Conservation (phyloP, 805 yeast species). For the Saccharomycopsis microspora region DNA sequence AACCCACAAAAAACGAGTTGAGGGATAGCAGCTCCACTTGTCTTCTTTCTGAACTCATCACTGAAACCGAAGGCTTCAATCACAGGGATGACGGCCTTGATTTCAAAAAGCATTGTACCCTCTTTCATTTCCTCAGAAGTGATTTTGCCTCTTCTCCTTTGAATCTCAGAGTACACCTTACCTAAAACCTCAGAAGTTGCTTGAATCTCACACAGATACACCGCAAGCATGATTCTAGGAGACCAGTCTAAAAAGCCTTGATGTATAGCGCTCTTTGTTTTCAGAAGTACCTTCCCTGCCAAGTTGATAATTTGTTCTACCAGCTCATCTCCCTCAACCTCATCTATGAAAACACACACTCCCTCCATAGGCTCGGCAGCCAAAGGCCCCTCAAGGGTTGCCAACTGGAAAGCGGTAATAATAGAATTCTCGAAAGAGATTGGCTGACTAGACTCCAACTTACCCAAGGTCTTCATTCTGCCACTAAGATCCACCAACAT, state of each 20-base stretch:
- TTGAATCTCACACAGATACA: conserved; percentile 90
- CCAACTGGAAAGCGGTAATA: conserved; percentile 75
- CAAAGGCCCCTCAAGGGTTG: conserved; percentile 77
- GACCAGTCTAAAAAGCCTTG: conserved; percentile 67
- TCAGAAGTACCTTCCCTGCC: conserved; percentile 64
- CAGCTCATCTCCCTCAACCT: conserved; percentile 22
- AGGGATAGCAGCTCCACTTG: conserved; percentile 96
- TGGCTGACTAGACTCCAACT: conserved; percentile 18
- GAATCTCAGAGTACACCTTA: conserved; percentile 89
- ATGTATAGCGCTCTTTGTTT: conserved; percentile 64
- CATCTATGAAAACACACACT: conserved; percentile 42
- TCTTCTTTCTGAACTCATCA: conserved; percentile 84
- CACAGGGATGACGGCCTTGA: conserved; percentile 80
- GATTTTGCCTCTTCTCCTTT: conserved; percentile 75
- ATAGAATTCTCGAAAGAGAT: conserved; percentile 50
- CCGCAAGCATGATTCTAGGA: conserved; percentile 84
- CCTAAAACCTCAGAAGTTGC: conserved; percentile 92
- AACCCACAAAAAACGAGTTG: conserved; percentile 87
- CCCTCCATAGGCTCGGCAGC: conserved; percentile 86
- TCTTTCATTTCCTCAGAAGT: conserved; percentile 93
- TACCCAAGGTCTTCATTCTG: conserved; percentile 24
- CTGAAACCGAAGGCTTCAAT: conserved; percentile 95
- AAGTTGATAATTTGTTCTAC: conserved; percentile 24
- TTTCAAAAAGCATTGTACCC: conserved; percentile 92
- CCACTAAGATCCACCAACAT: conserved; percentile 40